These are phyloP conservation scores for Tulasnella calospora DNA, from an alignment of 768 basidiomycete genomes.

Conservation along the genomic window DNA sequence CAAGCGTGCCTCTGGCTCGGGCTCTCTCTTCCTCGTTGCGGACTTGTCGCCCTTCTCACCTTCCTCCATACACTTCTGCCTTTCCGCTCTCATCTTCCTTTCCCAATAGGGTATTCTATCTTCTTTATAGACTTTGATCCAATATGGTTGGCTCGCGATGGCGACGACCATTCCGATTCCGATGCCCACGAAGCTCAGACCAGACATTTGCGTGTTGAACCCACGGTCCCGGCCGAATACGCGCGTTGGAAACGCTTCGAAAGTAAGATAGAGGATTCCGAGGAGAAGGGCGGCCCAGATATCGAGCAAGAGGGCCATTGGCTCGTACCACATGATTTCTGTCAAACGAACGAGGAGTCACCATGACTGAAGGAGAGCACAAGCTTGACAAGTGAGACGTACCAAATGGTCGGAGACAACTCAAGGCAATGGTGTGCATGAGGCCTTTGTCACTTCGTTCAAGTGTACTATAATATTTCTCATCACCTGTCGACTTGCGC, in stretches of 20 bases:
- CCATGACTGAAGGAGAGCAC: neutral
- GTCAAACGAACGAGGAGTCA: conserved; percentile 20
- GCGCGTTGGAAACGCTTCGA: too few species aligned
- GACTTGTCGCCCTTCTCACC: conserved; percentile 2
- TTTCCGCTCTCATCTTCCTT: too few species aligned
- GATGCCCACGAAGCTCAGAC: conserved; percentile 47
- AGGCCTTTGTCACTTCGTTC: conserved; percentile 51
- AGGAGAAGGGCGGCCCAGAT: too few species aligned
- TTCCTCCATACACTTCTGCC: neutral
- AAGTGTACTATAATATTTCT: conserved; percentile 55
- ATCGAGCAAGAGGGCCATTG: too few species aligned
- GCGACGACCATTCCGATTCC: conserved; percentile 46
- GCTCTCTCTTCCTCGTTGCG: too few species aligned
- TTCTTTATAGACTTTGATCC: conserved; percentile 18
- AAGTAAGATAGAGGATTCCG: too few species aligned
- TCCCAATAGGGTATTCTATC: conserved; percentile 14
- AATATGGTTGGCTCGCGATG: conserved; percentile 39
- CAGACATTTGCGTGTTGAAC: too few species aligned
- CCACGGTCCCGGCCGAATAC: too few species aligned
- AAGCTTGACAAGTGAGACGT: conserved; percentile 34
- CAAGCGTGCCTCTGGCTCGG: conserved; percentile 58
- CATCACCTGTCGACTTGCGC: too few species aligned
- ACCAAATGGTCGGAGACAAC: too few species aligned
- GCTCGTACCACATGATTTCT: too few species aligned
- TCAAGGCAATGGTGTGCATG: too few species aligned